phyloP scores from a whole-genome alignment of 2,329 filamentous ascomycete species.

The Ilyonectria robusta region DNA sequence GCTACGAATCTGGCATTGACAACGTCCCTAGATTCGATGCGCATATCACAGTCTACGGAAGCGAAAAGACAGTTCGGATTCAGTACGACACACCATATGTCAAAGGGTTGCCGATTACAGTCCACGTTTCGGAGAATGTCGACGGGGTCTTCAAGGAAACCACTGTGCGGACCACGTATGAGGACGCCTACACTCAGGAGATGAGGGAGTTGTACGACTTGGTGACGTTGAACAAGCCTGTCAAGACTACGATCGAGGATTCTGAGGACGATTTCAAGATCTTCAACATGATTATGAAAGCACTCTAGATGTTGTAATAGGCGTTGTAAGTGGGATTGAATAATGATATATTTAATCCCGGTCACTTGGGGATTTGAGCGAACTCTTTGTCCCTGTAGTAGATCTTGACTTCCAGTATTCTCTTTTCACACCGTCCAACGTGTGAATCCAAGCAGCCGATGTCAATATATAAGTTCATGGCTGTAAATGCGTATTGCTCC shows the following conservation, averaged over 20 bases:
- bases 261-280: constrained; percentile 50
- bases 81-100: constrained; percentile 71
- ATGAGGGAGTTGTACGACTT: constrained; percentile 52
- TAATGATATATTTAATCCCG: neutral
- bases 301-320: constrained; percentile 1
- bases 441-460: too few species aligned
- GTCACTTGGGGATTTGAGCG: neutral
- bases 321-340: neutral
- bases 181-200: constrained; percentile 57
- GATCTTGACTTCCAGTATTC: too few species aligned
- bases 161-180: constrained; percentile 60
- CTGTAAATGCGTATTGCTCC: too few species aligned
- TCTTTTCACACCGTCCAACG: too few species aligned
- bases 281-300: constrained; percentile 49
- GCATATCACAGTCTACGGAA: constrained; percentile 66
- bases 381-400: too few species aligned
- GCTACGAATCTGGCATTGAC: constrained; percentile 71
- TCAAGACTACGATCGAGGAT: constrained; percentile 50
- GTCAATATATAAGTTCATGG: too few species aligned
- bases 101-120: constrained; percentile 67
- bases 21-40: constrained; percentile 67
- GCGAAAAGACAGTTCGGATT: constrained; percentile 67
- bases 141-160: constrained; percentile 57
- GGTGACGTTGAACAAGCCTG: constrained; percentile 35
- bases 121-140: constrained; percentile 60